Percentiles rank a stretch among this genome's conserved stretches.
These are phyloP conservation scores for Fraxinus cuspidata DNA, from an alignment of 257 asterid genomes.

Conservation along the genomic window DNA sequence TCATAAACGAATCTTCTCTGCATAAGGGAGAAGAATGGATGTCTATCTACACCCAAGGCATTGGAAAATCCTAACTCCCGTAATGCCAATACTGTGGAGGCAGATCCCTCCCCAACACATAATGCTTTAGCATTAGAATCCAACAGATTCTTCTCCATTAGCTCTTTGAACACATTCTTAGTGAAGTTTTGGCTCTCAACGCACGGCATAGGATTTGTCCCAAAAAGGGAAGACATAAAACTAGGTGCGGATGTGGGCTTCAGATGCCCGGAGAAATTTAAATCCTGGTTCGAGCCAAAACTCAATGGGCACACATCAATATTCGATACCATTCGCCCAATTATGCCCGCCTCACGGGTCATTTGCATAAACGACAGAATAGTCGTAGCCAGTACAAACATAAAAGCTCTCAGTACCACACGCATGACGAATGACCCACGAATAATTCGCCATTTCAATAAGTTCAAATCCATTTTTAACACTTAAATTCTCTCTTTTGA, in stretches of 20 bases:
- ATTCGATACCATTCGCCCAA: constrained; percentile 32
- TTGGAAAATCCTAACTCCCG: constrained; percentile 61
- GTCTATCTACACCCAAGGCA: constrained; percentile 56
- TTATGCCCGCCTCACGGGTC: constrained; percentile 28
- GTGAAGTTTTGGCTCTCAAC: constrained; percentile 46
- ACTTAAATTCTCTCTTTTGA: background rate
- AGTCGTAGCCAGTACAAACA: constrained; percentile 38
- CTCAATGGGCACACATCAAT: constrained; percentile 40
- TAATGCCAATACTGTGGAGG: constrained; percentile 52
- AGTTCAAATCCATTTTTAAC: constrained; percentile 36
- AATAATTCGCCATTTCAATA: constrained; percentile 38
- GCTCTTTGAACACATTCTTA: constrained; percentile 47
- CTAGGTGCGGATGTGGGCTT: constrained; percentile 23
- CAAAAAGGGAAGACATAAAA: constrained; percentile 8
- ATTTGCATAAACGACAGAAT: constrained; percentile 36
- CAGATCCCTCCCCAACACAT: constrained; percentile 72
- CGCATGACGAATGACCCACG: constrained; percentile 39
- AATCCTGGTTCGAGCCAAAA: constrained; percentile 23
- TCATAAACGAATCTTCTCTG: constrained; percentile 71
- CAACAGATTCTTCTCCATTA: constrained; percentile 62
- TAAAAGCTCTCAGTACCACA: constrained; percentile 36
- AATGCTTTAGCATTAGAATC: constrained; percentile 55
- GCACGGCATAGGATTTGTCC: constrained; percentile 34
- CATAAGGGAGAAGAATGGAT: constrained; percentile 72
- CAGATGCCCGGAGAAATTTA: constrained; percentile 25